These are phyloP conservation scores for Gautieria morchelliformis DNA, from an alignment of 768 basidiomycete genomes.

Conservation along the genomic window DNA sequence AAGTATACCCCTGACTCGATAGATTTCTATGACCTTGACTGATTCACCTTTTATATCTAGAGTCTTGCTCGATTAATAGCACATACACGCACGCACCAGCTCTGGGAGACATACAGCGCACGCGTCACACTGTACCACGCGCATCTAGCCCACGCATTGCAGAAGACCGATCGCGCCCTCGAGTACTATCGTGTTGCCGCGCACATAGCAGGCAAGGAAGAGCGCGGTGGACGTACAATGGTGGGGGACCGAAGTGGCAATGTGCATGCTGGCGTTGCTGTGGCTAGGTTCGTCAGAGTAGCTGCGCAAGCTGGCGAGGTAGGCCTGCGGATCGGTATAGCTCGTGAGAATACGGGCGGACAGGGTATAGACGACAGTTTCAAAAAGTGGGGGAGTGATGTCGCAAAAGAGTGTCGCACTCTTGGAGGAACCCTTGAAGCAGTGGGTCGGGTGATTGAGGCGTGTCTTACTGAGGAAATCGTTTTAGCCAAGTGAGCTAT, in stretches of 20 bases:
- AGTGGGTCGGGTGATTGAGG: conserved; percentile 45
- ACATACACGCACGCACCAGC: conserved; percentile 46
- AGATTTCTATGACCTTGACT: background rate
- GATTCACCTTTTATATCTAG: conserved; percentile 12
- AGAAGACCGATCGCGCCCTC: conserved; percentile 41
- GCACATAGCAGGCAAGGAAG: conserved; percentile 29
- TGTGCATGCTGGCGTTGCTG: background rate
- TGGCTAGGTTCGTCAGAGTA: conserved; percentile 30
- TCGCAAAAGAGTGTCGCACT: conserved; percentile 33
- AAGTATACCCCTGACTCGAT: conserved; percentile 16
- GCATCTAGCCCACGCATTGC: conserved; percentile 63
- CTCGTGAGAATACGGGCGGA: conserved; percentile 10
- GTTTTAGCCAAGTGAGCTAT: conserved; percentile 45
- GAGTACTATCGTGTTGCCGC: conserved; percentile 58
- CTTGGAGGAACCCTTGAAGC: conserved; percentile 47
- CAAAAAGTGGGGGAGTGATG: conserved; percentile 21
- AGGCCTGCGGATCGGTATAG: conserved; percentile 39
- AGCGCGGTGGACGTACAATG: background rate
- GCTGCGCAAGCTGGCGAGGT: conserved; percentile 46
- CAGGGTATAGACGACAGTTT: conserved; percentile 13
- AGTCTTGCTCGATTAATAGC: conserved; percentile 44
- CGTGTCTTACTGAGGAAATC: conserved; percentile 42
- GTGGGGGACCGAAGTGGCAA: background rate
- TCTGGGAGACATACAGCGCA: conserved; percentile 48
- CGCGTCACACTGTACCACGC: conserved; percentile 62